These are phyloP conservation scores for Yamadazyma olivae DNA, from an alignment of 805 yeast genomes.

Conservation along the genomic window DNA sequence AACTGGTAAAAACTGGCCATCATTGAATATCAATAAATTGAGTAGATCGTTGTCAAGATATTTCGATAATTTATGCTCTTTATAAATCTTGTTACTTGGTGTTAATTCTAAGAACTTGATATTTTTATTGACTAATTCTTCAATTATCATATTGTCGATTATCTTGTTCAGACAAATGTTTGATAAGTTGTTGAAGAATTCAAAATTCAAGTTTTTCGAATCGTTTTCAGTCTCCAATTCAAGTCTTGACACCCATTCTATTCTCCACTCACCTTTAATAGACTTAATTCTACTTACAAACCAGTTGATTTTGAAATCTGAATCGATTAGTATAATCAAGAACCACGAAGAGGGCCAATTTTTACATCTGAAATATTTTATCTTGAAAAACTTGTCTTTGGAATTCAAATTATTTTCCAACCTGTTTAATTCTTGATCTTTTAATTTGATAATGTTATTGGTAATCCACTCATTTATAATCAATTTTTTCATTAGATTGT, in stretches of 20 bases:
- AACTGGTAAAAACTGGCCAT: conserved; percentile 27
- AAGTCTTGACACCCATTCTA: conserved; percentile 41
- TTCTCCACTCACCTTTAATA: conserved; percentile 50
- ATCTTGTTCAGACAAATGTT: conserved; percentile 45
- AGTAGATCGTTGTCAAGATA: background rate
- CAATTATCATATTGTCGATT: conserved; percentile 50
- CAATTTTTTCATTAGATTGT: conserved; percentile 54
- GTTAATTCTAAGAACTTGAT: conserved; percentile 32
- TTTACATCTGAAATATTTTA: conserved; percentile 44
- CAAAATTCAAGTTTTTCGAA: conserved; percentile 15
- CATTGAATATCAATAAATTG: conserved; percentile 8
- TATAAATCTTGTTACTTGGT: conserved; percentile 6
- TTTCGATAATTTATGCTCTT: background rate
- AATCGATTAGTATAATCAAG: conserved; percentile 39
- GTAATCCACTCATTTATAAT: conserved; percentile 67
- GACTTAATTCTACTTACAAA: conserved; percentile 53
- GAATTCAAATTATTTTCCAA: conserved; percentile 17
- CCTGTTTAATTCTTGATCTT: conserved; percentile 44
- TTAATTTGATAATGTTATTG: conserved; percentile 51
- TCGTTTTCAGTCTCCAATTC: conserved; percentile 11
- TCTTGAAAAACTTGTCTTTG: conserved; percentile 6
- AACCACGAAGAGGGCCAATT: conserved; percentile 62
- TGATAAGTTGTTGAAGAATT: conserved; percentile 37
- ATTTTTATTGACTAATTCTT: conserved; percentile 42
- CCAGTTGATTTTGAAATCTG: conserved; percentile 39